Base-by-base conservation (phyloP, 2,329 filamentous ascomycete species). In the Sporothrix inflata region DNA sequence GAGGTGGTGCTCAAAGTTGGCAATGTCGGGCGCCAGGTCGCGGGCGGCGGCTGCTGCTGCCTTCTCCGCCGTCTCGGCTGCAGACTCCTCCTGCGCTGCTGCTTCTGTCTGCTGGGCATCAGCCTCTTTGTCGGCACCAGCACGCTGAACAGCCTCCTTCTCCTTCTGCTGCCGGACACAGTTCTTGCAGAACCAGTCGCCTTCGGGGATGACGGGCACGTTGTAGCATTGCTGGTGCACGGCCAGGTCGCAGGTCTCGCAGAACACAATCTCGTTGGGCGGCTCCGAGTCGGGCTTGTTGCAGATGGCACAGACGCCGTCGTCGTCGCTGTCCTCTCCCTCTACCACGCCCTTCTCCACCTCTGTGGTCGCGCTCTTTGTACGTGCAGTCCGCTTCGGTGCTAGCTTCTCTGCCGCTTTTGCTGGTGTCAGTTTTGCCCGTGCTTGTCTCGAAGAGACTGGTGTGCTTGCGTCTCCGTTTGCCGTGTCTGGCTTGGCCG, bases 201-300 rank as follows among this genome's bases (percentile, higher is more conserved):
- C 89, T 66, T 87, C 83, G 1, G 89, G 89, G 47, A 91, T 86
- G 55, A 84, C 83, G 0, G 83, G 80, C 47, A 91, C 81, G 34
- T 85, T 81, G 75, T 89, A 89, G 78, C 89, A 91, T 75, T 85
- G 83, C 76, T 90, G 88, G 75, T 91, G 89, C 55, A 88, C 87
- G 0, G 87, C 86, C 79, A 85, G 84, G 77, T 91, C 87, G 81
- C 89, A 91, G 70, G 85, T 85, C 75, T 91, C 89, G 79, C 89
- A 91, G 47, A 91, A 85, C 9, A 91, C 81, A 45, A 91, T 91
- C 76, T 89, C 84, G 77, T 91, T 91, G 1, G 86, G 86, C 1
- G 83, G 80, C 47, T 85, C 82, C 0, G 88, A 90, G 73, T 90
- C 85, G 0, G 87, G 85, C 71, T 86, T 86, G 49, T 81, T 82